phyloP scores from a whole-genome alignment of 2,329 filamentous ascomycete genomes.

The Fusarium nanum region DNA sequence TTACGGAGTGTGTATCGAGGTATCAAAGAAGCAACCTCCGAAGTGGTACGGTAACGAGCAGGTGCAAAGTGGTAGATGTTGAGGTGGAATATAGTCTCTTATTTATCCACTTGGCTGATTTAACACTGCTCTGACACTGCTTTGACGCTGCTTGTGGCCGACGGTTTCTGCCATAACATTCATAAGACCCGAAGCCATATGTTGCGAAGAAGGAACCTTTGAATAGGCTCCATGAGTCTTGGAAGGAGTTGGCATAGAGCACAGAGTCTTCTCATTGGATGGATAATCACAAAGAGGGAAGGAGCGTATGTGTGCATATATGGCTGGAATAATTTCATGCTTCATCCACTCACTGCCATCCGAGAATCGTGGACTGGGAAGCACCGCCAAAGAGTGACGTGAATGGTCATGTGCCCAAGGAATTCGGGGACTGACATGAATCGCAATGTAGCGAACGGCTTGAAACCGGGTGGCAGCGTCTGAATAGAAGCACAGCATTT shows the following conservation, averaged over 20 bases:
- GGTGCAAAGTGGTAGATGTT: constrained; percentile 14
- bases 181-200: neutral
- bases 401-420: constrained; percentile 1
- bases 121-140: neutral
- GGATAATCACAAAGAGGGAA: constrained; percentile 4
- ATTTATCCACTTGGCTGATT: constrained; percentile 8
- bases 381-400: neutral
- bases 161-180: neutral
- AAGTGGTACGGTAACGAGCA: constrained; percentile 27
- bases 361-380: neutral
- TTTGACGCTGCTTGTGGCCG: neutral
- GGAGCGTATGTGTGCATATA: constrained; percentile 2
- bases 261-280: neutral
- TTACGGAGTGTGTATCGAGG: constrained; percentile 22
- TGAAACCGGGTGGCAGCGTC: constrained; percentile 1
- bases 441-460: constrained; percentile 5
- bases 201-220: neutral
- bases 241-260: constrained; percentile 8
- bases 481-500: constrained; percentile 7
- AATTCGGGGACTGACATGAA: constrained; percentile 22
- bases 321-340: neutral
- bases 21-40: constrained; percentile 27
- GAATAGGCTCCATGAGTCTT: constrained; percentile 11
- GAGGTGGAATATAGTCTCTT: neutral
- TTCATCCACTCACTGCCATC: neutral